Evolutionary conservation across 2,329 filamentous ascomycete genomes (phyloP).

Genomic region (Pseudonectria foliicola): DNA sequence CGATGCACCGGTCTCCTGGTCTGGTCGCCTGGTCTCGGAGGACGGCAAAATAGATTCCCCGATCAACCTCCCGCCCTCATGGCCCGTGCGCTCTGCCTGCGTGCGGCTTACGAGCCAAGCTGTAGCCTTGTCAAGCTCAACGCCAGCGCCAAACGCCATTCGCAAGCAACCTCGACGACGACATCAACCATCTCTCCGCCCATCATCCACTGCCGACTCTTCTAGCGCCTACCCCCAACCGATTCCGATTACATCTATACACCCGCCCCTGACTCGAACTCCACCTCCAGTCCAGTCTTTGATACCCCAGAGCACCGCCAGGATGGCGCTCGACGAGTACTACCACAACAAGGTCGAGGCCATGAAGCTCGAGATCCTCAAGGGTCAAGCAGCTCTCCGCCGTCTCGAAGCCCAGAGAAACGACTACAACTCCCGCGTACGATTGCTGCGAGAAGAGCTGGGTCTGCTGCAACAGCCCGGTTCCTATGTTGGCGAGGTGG

Average conservation of each 20-base stretch:
- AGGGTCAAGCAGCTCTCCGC: constrained; percentile 91
- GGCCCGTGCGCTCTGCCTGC: constrained; percentile 17
- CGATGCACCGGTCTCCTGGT: no score
- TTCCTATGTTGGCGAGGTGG: constrained; percentile 98
- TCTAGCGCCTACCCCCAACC: neutral
- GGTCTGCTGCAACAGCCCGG: constrained; percentile 94
- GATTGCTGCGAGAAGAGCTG: constrained; percentile 88
- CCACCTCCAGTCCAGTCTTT: constrained; percentile 1
- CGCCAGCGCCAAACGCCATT: no score
- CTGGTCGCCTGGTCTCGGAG: no score
- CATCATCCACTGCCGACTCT: neutral
- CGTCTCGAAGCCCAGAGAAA: constrained; percentile 96
- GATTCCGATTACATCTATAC: constrained; percentile 6
- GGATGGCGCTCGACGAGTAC: constrained; percentile 98
- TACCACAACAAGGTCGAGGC: constrained; percentile 99
- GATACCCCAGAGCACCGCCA: constrained; percentile 30
- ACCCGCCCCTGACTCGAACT: constrained; percentile 6
- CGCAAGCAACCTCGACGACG: constrained; percentile 13
- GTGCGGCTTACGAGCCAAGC: constrained; percentile 29
- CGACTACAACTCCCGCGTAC: constrained; percentile 97
- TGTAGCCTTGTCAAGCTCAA: constrained; percentile 29
- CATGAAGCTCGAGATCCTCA: constrained; percentile 99
- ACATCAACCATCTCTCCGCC: constrained; percentile 4
- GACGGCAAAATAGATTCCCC: constrained; percentile 15
- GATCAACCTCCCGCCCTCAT: constrained; percentile 5